Conservation (phyloP, 805 yeast genomes). For the Suhomyces prunicola region DNA sequence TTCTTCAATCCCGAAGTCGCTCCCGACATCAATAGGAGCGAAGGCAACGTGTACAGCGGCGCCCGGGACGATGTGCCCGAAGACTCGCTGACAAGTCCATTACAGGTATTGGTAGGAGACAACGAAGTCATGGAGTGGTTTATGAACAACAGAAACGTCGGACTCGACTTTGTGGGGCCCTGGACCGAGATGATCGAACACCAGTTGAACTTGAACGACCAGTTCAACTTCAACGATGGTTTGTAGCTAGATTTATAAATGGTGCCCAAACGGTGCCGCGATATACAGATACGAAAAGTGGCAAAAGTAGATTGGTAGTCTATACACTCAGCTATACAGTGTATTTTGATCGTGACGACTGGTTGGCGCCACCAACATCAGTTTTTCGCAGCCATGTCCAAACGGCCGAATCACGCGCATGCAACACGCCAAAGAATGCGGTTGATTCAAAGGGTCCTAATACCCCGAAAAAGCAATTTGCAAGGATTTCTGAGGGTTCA, state of each 20-base stretch:
- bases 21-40: background rate
- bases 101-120: conserved; percentile 29
- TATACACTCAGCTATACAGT: background rate
- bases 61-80: background rate
- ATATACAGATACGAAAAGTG: background rate
- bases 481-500: too few relatives aligned
- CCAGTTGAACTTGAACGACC: conserved; percentile 44
- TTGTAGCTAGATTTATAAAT: conserved; percentile 1
- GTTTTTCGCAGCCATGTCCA: background rate
- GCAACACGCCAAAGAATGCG: too few relatives aligned
- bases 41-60: background rate
- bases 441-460: too few relatives aligned
- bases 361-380: too few relatives aligned
- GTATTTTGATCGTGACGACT: too few relatives aligned
- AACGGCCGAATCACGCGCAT: background rate
- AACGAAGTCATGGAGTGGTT: conserved; percentile 46
- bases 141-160: conserved; percentile 35
- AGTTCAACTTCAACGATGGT: conserved; percentile 27
- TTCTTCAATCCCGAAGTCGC: background rate
- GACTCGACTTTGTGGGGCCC: conserved; percentile 56
- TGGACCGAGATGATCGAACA: conserved; percentile 80
- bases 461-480: too few relatives aligned
- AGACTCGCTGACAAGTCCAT: conserved; percentile 1
- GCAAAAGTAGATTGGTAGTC: background rate
- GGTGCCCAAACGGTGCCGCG: too few relatives aligned